Base-by-base conservation (phyloP, 768 basidiomycete genomes). In the Gloeophyllum trabeum region DNA sequence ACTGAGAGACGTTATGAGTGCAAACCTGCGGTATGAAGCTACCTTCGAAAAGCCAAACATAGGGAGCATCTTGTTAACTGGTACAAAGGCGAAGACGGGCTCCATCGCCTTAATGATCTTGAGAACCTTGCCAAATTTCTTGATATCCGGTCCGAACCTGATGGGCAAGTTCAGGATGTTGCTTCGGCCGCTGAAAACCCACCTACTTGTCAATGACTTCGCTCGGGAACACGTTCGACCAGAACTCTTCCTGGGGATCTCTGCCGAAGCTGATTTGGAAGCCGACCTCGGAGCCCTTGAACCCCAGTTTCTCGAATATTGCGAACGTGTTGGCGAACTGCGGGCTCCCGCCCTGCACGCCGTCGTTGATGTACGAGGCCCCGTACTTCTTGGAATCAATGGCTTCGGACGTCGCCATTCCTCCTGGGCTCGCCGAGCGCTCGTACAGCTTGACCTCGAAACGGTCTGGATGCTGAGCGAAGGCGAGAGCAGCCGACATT, bases 171-270 rank as follows among this genome's bases (percentile, higher is more conserved):
- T n/a, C n/a, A n/a, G n/a, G n/a, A n/a, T n/a, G n/a, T n/a, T n/a
- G n/a, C n/a, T n/a, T n/a, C n/a, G n/a, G n/a, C n/a, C n/a, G n/a
- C n/a, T n/a, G n/a, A n/a, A n/a, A n/a, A n/a, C n/a, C n/a, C n/a
- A n/a, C n/a, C n/a, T n/a, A n/a, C n/a, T 54, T 46, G 6, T 52
- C 39, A n/a, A 58, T 55, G 18, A 62, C 52, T 19, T 47, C 43
- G 3, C 58, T 52, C 5, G 63, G 64, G 42, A 60, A 65, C 42
- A 66, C 61, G 40, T 64, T 64, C 24, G 61, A 58, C 63, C 63
- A 65, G 41, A 65, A 65, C 43, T 59, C 53, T 32, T 57, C 51
- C n/a, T n/a, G n/a, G n/a, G n/a, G n/a, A 38, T 51, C 58, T 42
- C 60, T 56, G 16, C 61, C 58, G 40, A 63, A 62, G 47, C 53